These are phyloP conservation scores for Talaromyces stipitatus DNA, from an alignment of 495 filamentous ascomycete genomes.

Conservation along the genomic window DNA sequence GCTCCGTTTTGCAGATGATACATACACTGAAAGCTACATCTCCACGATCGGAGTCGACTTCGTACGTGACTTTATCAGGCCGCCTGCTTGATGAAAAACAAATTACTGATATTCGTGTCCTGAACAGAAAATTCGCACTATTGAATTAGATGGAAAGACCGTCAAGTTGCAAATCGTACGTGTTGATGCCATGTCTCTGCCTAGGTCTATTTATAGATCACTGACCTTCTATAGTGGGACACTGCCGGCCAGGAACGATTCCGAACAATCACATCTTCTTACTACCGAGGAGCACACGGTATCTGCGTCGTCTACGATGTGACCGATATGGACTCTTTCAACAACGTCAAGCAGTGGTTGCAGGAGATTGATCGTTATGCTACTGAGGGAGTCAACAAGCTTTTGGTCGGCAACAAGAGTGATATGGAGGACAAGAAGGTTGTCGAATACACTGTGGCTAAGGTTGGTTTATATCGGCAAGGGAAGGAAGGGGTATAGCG, in stretches of 20 bases:
- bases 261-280: conserved; percentile 98
- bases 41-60: conserved; percentile 99
- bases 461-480: conserved; percentile 51
- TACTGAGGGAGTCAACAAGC: conserved; percentile 98
- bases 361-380: conserved; percentile 99
- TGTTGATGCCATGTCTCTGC: background rate
- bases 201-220: conserved; percentile 2
- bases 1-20: conserved; percentile 96
- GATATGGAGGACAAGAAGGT: conserved; percentile 99
- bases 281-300: conserved; percentile 97
- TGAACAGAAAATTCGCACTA: conserved; percentile 94
- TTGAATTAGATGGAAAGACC: conserved; percentile 98
- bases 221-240: conserved; percentile 66
- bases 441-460: conserved; percentile 97
- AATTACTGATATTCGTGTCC: conserved; percentile 4
- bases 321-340: conserved; percentile 99
- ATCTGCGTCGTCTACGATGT: conserved; percentile 99
- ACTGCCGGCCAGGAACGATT: conserved; percentile 98
- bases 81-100: background rate
- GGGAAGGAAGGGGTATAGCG: background rate
- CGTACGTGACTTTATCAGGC: conserved; percentile 47
- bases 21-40: conserved; percentile 99
- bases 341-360: conserved; percentile 99
- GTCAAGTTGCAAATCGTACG: conserved; percentile 99
- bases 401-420: conserved; percentile 98